Evolutionary conservation across 306 rosid species (phyloP).

Genomic region (Cicer yamashitae): DNA sequence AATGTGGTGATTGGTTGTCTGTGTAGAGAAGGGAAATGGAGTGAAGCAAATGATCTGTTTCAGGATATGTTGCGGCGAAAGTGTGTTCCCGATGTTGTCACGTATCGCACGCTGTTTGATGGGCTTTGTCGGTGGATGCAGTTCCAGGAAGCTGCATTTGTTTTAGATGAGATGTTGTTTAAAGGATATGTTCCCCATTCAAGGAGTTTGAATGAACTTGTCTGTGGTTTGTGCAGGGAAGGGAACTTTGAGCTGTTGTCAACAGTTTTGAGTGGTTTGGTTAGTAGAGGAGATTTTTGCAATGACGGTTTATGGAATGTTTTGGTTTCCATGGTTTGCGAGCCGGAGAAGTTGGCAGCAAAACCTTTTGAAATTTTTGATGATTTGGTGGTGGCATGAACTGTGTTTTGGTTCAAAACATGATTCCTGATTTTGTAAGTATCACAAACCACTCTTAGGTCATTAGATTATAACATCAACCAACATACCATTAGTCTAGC

Average conservation of each 20-base stretch:
- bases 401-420: slow-evolving; percentile 14
- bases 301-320: slow-evolving; percentile 52
- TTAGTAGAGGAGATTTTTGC: slow-evolving; percentile 45
- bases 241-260: slow-evolving; percentile 55
- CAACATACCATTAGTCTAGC: too few species aligned
- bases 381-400: slow-evolving; percentile 41
- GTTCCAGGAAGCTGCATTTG: slow-evolving; percentile 62
- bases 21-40: slow-evolving; percentile 68
- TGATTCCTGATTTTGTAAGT: background rate
- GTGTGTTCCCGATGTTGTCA: slow-evolving; percentile 60
- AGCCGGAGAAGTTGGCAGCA: slow-evolving; percentile 44
- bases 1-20: slow-evolving; percentile 64
- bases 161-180: slow-evolving; percentile 80
- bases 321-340: slow-evolving; percentile 55
- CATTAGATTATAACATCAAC: background rate
- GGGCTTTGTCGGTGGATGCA: slow-evolving; percentile 61
- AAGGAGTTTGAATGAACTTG: slow-evolving; percentile 49
- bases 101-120: slow-evolving; percentile 67
- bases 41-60: slow-evolving; percentile 70
- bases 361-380: slow-evolving; percentile 51
- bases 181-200: slow-evolving; percentile 59
- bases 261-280: slow-evolving; percentile 53
- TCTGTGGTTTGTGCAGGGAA: slow-evolving; percentile 51
- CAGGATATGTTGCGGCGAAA: slow-evolving; percentile 71
- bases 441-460: background rate